These are phyloP conservation scores for Sphagnum contortum DNA, from an alignment of 225 moss, liverwort and hornwort genomes.

Conservation along the genomic window DNA sequence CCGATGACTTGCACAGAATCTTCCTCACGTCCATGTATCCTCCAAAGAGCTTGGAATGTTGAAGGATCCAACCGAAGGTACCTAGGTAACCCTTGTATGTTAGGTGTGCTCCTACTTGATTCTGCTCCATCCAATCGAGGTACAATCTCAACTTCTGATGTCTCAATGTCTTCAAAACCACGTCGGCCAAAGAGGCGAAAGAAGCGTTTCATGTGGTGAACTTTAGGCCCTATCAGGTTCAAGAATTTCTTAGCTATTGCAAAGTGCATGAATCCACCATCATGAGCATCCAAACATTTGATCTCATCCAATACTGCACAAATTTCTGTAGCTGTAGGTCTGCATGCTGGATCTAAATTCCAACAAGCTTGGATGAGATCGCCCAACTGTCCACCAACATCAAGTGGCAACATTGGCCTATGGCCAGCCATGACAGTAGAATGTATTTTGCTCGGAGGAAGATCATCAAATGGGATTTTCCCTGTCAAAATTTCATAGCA, in stretches of 20 bases:
- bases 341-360: background rate
- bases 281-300: background rate
- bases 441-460: no score
- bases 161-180: background rate
- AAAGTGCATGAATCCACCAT: background rate
- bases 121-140: background rate
- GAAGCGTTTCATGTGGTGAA: background rate
- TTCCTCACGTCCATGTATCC: conserved; percentile 1
- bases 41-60: background rate
- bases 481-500: conserved; percentile 29
- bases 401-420: conserved; percentile 1
- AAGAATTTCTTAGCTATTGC: background rate
- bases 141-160: background rate
- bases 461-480: conserved; percentile 15
- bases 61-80: conserved; percentile 10
- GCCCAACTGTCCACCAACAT: background rate
- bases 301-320: conserved; percentile 1
- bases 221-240: background rate
- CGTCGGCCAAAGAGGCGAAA: background rate
- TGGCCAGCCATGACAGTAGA: conserved; percentile 7
- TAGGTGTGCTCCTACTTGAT: background rate
- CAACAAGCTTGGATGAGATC: conserved; percentile 1
- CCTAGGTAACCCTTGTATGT: conserved; percentile 3
- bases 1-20: conserved; percentile 13
- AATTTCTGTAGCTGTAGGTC: background rate